Conservation (phyloP, 495 filamentous ascomycete genomes). For the Hyaloscypha finlandica region DNA sequence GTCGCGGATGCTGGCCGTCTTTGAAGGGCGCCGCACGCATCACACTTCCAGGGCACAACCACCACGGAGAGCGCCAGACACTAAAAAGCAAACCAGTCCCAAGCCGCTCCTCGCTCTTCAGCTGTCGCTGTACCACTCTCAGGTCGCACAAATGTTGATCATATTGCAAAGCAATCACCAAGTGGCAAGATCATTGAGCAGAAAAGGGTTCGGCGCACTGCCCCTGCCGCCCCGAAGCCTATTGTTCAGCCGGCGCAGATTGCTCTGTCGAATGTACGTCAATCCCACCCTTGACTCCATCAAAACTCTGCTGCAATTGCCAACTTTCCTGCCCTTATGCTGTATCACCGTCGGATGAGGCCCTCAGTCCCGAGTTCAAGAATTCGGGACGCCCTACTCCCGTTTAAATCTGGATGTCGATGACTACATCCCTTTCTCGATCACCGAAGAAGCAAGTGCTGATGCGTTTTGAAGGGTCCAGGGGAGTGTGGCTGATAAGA, state of each 20-base stretch:
- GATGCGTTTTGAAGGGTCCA: not conserved
- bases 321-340: not conserved
- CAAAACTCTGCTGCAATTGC: not conserved
- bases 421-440: no score
- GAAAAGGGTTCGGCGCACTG: not conserved
- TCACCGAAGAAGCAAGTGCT: no score
- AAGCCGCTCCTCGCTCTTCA: not conserved
- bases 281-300: not conserved
- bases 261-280: not conserved
- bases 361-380: not conserved
- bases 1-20: not conserved
- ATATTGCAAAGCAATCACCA: not conserved
- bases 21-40: not conserved
- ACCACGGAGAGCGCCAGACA: not conserved
- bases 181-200: not conserved
- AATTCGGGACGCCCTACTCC: no score
- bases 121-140: not conserved
- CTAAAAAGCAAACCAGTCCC: slow-evolving; percentile 1
- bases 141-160: not conserved
- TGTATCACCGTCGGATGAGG: not conserved
- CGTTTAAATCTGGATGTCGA: not conserved
- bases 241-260: not conserved
- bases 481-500: not conserved
- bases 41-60: not conserved
- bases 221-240: not conserved